phyloP scores from a whole-genome alignment of 2,329 filamentous ascomycete genomes.

The Plenodomus tracheiphilus region DNA sequence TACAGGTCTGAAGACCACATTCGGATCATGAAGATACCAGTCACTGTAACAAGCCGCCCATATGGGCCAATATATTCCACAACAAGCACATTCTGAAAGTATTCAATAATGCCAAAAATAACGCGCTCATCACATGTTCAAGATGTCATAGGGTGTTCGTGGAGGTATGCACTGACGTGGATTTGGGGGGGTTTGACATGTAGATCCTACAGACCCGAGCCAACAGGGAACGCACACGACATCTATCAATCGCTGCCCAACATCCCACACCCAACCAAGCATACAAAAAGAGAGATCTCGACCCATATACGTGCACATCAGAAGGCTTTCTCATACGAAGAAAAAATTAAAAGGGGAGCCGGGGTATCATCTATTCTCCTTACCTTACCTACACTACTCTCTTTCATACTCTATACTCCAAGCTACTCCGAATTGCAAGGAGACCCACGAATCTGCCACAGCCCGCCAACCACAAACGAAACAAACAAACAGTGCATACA shows the following conservation, averaged over 20 bases:
- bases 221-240: neutral
- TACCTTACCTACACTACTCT: too few species aligned
- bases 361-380: too few species aligned
- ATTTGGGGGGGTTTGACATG: neutral
- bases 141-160: neutral
- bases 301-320: neutral
- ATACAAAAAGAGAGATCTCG: slow-evolving; percentile 4
- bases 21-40: neutral
- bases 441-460: too few species aligned
- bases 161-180: neutral
- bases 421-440: too few species aligned
- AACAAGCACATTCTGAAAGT: neutral
- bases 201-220: neutral
- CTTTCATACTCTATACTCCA: too few species aligned
- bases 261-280: neutral
- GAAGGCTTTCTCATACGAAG: slow-evolving; percentile 15
- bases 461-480: neutral
- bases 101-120: neutral
- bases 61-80: neutral
- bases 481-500: neutral
- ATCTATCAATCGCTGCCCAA: neutral
- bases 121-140: neutral
- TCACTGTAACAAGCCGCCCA: neutral
- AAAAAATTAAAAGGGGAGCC: too few species aligned
- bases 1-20: slow-evolving; percentile 17